Conservation (phyloP, 75 land plant species). For the Picea sitchensis region DNA sequence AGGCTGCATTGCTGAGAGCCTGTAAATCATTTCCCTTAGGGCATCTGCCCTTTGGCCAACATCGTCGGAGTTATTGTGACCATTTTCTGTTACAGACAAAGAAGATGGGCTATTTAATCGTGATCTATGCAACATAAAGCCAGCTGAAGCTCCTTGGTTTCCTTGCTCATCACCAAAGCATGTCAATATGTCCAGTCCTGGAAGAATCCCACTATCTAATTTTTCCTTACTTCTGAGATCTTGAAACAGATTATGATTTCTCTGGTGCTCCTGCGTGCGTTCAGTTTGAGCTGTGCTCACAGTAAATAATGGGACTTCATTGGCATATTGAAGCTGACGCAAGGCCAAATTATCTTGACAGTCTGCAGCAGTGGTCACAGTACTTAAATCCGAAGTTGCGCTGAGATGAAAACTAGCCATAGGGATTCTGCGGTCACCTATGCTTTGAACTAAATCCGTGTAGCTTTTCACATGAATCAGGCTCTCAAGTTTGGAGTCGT, state of each 20-base stretch:
- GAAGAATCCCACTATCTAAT: no score
- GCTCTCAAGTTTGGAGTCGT: no score
- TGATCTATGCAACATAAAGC: neutral
- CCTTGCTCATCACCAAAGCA: neutral
- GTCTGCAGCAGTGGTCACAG: no score
- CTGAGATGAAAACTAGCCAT: neutral
- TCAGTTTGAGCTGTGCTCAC: no score
- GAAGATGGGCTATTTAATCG: neutral
- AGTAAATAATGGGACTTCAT: no score
- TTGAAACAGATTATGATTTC: no score
- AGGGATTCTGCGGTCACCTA: neutral
- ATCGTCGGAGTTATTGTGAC: neutral
- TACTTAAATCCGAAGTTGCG: no score
- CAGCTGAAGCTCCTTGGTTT: neutral
- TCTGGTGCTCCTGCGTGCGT: no score
- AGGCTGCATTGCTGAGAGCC: constrained; percentile 33
- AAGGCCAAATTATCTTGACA: no score
- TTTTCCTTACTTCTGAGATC: no score
- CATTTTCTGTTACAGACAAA: neutral
- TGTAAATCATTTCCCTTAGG: constrained; percentile 43
- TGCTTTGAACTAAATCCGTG: neutral
- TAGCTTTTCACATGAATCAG: neutral
- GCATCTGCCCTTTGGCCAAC: neutral
- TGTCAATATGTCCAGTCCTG: neutral
- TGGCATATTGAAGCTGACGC: no score